A percentile compares a stretch with the other conserved stretches of the same genome.
These are phyloP conservation scores for Fusarium anthophilum DNA, from an alignment of 2,329 filamentous ascomycete species.

Conservation along the genomic window DNA sequence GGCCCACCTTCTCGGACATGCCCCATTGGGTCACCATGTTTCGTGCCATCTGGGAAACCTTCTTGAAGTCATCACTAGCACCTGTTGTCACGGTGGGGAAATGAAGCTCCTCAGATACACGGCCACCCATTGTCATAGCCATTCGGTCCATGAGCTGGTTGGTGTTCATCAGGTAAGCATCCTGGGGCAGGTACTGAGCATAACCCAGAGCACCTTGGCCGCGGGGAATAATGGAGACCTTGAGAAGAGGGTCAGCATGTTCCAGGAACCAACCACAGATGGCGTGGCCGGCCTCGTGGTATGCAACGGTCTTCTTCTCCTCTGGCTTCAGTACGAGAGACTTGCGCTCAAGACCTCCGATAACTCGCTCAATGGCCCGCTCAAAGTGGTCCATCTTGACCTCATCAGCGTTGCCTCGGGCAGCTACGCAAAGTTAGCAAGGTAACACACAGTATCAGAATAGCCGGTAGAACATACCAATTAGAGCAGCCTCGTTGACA, in stretches of 20 bases:
- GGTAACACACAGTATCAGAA: conserved; percentile 45
- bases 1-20: conserved; percentile 94
- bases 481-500: conserved; percentile 95
- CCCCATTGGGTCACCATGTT: conserved; percentile 99
- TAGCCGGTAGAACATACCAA: conserved; percentile 70
- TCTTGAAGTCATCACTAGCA: conserved; percentile 97
- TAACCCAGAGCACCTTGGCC: conserved; percentile 94
- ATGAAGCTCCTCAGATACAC: conserved; percentile 94
- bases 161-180: conserved; percentile 95
- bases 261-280: conserved; percentile 99
- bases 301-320: conserved; percentile 96
- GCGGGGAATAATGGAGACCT: conserved; percentile 98
- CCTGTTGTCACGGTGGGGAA: conserved; percentile 97
- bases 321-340: conserved; percentile 91
- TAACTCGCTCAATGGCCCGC: conserved; percentile 95
- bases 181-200: conserved; percentile 94
- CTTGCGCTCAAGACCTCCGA: conserved; percentile 97
- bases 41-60: conserved; percentile 94
- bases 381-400: conserved; percentile 95
- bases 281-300: conserved; percentile 97
- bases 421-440: conserved; percentile 65
- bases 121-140: conserved; percentile 98
- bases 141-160: conserved; percentile 98
- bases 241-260: conserved; percentile 95
- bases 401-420: conserved; percentile 79